Evolutionary conservation across 257 asterid species (phyloP), one percentile per base, ranked within the genome.

Genomic region (Solanum paucissectum): DNA sequence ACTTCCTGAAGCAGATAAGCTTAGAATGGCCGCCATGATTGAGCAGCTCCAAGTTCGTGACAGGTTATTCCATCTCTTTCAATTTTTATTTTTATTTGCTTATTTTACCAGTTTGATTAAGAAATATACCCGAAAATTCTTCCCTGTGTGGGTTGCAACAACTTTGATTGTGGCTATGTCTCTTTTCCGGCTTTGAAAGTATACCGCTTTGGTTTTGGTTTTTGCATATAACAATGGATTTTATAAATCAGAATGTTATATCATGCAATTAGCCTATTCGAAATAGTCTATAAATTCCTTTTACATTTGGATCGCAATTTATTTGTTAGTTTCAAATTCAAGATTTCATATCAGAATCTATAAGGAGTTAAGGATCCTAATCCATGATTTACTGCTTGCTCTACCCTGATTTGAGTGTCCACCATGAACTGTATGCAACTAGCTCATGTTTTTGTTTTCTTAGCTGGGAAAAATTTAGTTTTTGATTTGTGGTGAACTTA

Each of bases 21-120:
- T 87, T 23, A 44, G 88, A 75, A 89, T 91, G 93, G 62, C 87
- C 1, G 27, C 87, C 36, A 89, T 89, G 93, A 87, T 91, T 60
- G 93, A 91, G 13, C 93, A 90, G 87, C 93, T 91, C 83, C 93
- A 89, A 73, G 42, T 89, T 77, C 92, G 92, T 32, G 93, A 91
- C 89, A 91, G 91, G 93, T 91, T 8, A 32, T 34, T 29, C 18
- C 13, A 5, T 18, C 3, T 44, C 21, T 77, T 76, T 77, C 37
- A 7, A 44, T 42, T 62, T 23, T 62, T 60, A 21, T 7, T 58
- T n/a, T 62, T 58, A 3, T 18, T 18, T 55, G 64, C 64, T 55
- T 55, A 18, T 55, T 55, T 49, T 14, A 55, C 64, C 64, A 55
- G 11, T 18, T 55, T 55, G 64, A 55, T 55, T 55, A 18, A 55